A percentile compares a stretch with the other conserved stretches of the same genome.
phyloP scores from a whole-genome alignment of 2,329 filamentous ascomycete genomes.

The Beauveria sp. region DNA sequence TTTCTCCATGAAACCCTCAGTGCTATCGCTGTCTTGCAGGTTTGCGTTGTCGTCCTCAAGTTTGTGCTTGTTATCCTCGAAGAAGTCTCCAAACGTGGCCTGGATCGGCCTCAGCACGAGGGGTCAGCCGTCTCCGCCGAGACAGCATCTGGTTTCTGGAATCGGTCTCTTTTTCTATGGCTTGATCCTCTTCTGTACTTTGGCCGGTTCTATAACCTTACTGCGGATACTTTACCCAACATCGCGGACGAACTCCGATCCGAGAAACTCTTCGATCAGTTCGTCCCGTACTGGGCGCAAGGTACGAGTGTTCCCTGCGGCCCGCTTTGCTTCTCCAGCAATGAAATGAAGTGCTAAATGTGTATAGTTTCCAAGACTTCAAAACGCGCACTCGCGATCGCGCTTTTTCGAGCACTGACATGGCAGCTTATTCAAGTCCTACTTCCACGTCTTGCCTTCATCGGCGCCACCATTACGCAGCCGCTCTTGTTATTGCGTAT shows the following conservation, averaged over 20 bases:
- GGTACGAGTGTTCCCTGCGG: neutral
- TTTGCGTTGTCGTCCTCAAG: neutral
- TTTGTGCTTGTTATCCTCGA: neutral
- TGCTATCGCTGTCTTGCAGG: neutral
- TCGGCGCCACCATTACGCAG: too few relatives aligned
- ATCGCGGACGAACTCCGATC: neutral
- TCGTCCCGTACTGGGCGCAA: neutral
- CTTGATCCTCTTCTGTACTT: neutral
- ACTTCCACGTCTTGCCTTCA: too few relatives aligned
- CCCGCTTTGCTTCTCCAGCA: neutral
- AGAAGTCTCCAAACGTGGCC: slow-evolving; percentile 2
- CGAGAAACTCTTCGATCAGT: neutral
- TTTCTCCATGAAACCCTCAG: neutral
- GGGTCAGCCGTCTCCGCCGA: neutral
- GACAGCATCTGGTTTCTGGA: neutral
- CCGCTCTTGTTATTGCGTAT: too few relatives aligned
- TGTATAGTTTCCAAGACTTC: neutral
- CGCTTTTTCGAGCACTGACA: too few relatives aligned
- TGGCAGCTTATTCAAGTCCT: too few relatives aligned
- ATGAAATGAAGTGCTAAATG: neutral
- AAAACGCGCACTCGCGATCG: too few relatives aligned
- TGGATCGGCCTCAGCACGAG: neutral
- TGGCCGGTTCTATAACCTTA: neutral
- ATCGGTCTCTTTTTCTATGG: neutral
- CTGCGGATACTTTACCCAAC: neutral